phyloP scores from a whole-genome alignment of 805 yeast genomes.

The Sugiyamaella qingdaonensis region DNA sequence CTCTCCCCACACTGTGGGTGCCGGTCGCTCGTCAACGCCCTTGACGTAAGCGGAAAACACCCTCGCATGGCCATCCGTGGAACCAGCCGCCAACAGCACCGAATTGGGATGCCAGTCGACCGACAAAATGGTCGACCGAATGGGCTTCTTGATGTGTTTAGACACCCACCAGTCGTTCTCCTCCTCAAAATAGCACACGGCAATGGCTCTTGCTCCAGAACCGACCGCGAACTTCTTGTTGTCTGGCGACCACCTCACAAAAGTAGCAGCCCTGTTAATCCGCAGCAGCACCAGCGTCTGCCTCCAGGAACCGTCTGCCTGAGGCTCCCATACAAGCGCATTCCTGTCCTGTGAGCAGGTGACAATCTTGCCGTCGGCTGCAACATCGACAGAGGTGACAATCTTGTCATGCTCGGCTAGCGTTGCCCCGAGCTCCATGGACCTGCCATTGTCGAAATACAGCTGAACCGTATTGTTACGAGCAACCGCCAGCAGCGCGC shows the following conservation, averaged over 20 bases:
- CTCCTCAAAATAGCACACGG: constrained; percentile 91
- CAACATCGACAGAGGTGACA: constrained; percentile 91
- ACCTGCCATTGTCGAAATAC: constrained; percentile 48
- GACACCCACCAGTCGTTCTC: constrained; percentile 99
- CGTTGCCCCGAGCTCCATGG: constrained; percentile 60
- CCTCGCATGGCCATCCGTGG: constrained; percentile 88
- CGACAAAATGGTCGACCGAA: constrained; percentile 77
- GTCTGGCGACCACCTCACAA: constrained; percentile 90
- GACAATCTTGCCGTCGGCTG: constrained; percentile 82
- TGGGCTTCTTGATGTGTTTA: constrained; percentile 93
- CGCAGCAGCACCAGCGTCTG: constrained; percentile 90
- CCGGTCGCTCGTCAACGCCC: constrained; percentile 81
- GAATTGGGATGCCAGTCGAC: constrained; percentile 93
- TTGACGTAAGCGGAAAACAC: constrained; percentile 87
- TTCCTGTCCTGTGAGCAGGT: constrained; percentile 98
- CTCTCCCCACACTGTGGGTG: constrained; percentile 85
- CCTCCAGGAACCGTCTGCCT: constrained; percentile 57
- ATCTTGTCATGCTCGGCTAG: constrained; percentile 87
- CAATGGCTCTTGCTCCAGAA: constrained; percentile 88
- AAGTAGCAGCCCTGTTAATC: constrained; percentile 92
- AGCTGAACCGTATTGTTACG: constrained; percentile 72
- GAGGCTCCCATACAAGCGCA: constrained; percentile 92
- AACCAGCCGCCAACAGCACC: constrained; percentile 82
- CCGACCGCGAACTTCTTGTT: constrained; percentile 98
- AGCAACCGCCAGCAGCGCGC: constrained; percentile 69